A percentile compares a stretch with the other conserved stretches of the same genome.
Evolutionary conservation across 148 eudicot genomes (phyloP).

Genomic region (Cornus suecica): DNA sequence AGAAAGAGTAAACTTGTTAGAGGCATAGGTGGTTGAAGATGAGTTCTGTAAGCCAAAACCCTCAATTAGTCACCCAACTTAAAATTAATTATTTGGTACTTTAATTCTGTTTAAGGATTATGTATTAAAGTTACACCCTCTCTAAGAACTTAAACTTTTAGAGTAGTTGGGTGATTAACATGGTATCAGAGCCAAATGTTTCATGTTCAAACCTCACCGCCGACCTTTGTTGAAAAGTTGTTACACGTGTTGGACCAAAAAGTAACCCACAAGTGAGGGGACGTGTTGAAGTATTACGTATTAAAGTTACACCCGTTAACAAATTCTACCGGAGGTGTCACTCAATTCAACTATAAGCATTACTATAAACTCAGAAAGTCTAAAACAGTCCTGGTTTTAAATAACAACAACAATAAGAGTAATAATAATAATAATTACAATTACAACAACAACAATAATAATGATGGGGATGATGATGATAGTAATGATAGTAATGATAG

Average conservation of each 20-base stretch:
- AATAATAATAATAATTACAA: background rate
- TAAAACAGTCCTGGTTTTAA: background rate
- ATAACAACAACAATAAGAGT: background rate
- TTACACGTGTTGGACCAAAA: too few relatives aligned
- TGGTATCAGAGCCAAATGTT: too few relatives aligned
- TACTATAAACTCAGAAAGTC: conserved; percentile 1
- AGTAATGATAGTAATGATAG: too few relatives aligned
- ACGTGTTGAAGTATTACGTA: too few relatives aligned
- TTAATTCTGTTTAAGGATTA: too few relatives aligned
- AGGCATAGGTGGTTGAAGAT: background rate
- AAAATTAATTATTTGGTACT: background rate
- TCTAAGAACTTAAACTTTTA: too few relatives aligned
- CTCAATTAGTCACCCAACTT: background rate
- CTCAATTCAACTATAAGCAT: background rate
- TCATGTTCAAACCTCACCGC: too few relatives aligned
- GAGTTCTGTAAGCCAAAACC: background rate
- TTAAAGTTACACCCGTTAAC: too few relatives aligned
- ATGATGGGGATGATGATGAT: background rate
- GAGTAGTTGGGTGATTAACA: too few relatives aligned
- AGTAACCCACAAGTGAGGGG: too few relatives aligned
- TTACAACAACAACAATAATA: background rate
- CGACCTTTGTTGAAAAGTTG: too few relatives aligned
- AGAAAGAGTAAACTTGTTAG: background rate
- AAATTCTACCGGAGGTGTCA: background rate
- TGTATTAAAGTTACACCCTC: too few relatives aligned